Percentiles rank a stretch among this genome's conserved stretches.
These are phyloP conservation scores for Xylaria sp. DNA, from an alignment of 2,329 filamentous ascomycete species.

Conservation along the genomic window DNA sequence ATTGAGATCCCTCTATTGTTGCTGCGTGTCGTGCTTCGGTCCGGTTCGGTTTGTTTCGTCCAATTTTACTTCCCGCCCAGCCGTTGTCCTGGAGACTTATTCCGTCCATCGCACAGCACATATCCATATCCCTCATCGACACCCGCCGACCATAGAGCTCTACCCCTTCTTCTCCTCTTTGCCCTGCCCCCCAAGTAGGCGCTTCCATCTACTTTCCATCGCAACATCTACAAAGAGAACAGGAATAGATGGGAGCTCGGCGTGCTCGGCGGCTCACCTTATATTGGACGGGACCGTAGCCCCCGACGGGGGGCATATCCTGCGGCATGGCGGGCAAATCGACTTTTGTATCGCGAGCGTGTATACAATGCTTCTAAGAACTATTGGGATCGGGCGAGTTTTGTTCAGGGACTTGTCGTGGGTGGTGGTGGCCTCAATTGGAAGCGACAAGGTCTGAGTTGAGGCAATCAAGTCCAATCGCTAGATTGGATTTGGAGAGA, in stretches of 20 bases:
- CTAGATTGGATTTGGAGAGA: not conserved
- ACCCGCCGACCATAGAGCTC: not conserved
- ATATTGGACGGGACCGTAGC: conserved; percentile 97
- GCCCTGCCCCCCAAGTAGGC: too few species aligned
- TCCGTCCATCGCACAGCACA: not conserved
- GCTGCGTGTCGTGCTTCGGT: not conserved
- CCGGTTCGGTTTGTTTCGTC: not conserved
- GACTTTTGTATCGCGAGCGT: not conserved
- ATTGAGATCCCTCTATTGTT: not conserved
- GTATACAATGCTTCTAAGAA: not conserved
- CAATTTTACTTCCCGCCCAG: conserved; percentile 6
- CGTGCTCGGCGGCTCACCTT: conserved; percentile 70
- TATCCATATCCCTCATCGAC: not conserved
- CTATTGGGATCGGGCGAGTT: not conserved
- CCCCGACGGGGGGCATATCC: conserved; percentile 95
- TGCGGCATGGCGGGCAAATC: conserved; percentile 80
- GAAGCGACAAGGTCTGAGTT: conserved; percentile 1
- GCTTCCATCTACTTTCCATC: not conserved
- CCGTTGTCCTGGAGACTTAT: not conserved
- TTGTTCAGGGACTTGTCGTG: conserved; percentile 1
- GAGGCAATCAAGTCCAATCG: conserved; percentile 23
- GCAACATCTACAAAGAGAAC: not conserved
- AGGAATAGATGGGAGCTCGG: not conserved
- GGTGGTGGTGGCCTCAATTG: conserved; percentile 15
- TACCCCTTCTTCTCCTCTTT: too few species aligned